These are phyloP conservation scores for Clausena lansium DNA, from an alignment of 345 rosid species.

Conservation along the genomic window DNA sequence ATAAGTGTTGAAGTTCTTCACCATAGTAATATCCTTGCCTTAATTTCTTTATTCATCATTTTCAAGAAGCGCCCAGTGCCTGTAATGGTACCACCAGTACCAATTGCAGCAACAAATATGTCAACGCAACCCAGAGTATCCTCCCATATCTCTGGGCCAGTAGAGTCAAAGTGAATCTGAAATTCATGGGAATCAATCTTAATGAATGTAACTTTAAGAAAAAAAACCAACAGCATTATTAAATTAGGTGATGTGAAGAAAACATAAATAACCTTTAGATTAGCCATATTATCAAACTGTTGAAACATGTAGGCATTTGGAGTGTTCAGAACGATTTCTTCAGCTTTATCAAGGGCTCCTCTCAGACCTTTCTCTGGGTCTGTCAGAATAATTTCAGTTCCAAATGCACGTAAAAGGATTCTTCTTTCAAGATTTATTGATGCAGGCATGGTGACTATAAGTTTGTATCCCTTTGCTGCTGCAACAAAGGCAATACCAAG, in stretches of 20 bases:
- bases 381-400: slow-evolving; percentile 85
- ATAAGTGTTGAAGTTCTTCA: neutral
- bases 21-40: slow-evolving; percentile 37
- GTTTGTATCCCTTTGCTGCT: slow-evolving; percentile 78
- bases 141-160: slow-evolving; percentile 97
- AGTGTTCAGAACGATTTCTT: slow-evolving; percentile 63
- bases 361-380: slow-evolving; percentile 77
- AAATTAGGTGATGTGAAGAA: neutral
- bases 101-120: slow-evolving; percentile 81
- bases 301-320: slow-evolving; percentile 76
- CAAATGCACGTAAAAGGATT: slow-evolving; percentile 79
- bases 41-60: slow-evolving; percentile 65
- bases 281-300: slow-evolving; percentile 78
- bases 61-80: slow-evolving; percentile 87
- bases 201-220: neutral
- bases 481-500: slow-evolving; percentile 91
- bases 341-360: slow-evolving; percentile 89
- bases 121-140: slow-evolving; percentile 77
- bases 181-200: slow-evolving; percentile 18
- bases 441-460: slow-evolving; percentile 89
- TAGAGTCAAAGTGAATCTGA: slow-evolving; percentile 88
- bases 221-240: neutral
- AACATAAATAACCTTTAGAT: slow-evolving; percentile 50
- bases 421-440: slow-evolving; percentile 82
- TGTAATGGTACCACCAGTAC: slow-evolving; percentile 89